Percentiles rank a stretch among this genome's conserved stretches.
Evolutionary conservation across 2,329 filamentous ascomycete species (phyloP).

Genomic region (Hymenoscyphus linearis): DNA sequence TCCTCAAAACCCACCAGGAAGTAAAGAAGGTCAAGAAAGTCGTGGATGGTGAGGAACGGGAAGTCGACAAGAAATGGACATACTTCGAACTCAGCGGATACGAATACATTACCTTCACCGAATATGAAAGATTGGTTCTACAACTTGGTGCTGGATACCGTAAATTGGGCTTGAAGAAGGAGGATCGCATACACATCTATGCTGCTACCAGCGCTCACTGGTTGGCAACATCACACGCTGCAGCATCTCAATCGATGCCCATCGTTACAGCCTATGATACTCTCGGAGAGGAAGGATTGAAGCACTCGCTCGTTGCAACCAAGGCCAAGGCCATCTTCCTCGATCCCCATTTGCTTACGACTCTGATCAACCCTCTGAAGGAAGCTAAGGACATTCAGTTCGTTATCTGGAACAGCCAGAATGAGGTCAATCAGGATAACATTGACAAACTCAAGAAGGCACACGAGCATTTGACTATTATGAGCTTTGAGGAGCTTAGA

Average conservation of each 20-base stretch:
- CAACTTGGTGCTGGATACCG: conserved; percentile 66
- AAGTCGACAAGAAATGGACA: conserved; percentile 83
- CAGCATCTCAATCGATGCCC: conserved; percentile 76
- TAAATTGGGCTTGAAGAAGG: conserved; percentile 63
- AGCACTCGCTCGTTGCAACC: conserved; percentile 81
- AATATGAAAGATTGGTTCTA: conserved; percentile 67
- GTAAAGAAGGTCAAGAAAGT: conserved; percentile 88
- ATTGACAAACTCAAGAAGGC: conserved; percentile 49
- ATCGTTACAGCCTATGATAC: conserved; percentile 96
- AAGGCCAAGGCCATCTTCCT: conserved; percentile 78
- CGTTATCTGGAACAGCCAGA: conserved; percentile 57
- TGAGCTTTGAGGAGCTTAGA: conserved; percentile 50
- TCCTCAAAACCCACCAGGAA: conserved; percentile 73
- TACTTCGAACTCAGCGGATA: conserved; percentile 81
- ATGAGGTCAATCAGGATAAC: conserved; percentile 44
- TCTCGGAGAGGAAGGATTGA: conserved; percentile 75
- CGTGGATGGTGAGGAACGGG: conserved; percentile 70
- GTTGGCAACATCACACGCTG: conserved; percentile 76
- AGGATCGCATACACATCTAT: conserved; percentile 73
- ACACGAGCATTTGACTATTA: conserved; percentile 48
- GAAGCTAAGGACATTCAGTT: conserved; percentile 51
- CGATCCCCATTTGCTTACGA: conserved; percentile 70
- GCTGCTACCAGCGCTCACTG: conserved; percentile 69
- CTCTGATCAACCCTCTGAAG: conserved; percentile 51
- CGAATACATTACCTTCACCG: conserved; percentile 69